Evolutionary conservation across 331 rosid species (phyloP), one percentile per base, ranked within the genome.

Genomic region (Erythrophleum ivorense): DNA sequence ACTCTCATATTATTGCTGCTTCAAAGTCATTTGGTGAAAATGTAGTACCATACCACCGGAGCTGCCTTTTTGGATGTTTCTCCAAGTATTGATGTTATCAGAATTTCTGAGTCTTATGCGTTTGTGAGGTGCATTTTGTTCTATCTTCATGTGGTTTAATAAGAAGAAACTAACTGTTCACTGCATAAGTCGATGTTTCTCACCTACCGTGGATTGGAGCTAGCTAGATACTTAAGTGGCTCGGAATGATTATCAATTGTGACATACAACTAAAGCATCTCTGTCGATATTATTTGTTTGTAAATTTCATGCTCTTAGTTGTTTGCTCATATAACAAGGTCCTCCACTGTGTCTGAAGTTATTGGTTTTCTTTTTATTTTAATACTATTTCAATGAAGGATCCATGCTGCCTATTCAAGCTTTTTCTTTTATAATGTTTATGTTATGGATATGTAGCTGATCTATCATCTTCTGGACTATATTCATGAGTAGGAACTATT

Each of bases 11-110:
- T 82, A 71, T 95, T 84, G 89, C 98, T 34, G 89, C 98, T 81
- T 91, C 97, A 18, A 87, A 86, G 76, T 93, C 98, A 6, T 95
- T 95, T 76, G 98, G 98, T 81, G 93, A 95, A 86, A 95, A 95
- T 83, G 80, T 95, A 63, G 83, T 93, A 80, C 29, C 29, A 24
- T 24, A 24, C 98, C 98, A 0, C 90, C 97, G 2, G 96, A 0
- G 99, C 99, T 58, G 97, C 97, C 6, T 94, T 95, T 54, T 91
- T 95, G 69, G 94, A 91, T 77, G 96, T 95, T 86, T 93, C 98
- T 83, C 98, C 98, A 0, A 83, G 93, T 71, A 90, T 98, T 2
- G 98, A 95, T 80, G 96, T 95, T 60, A 86, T 87, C 9, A 85
- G 75, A 54, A 95, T 95, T 71, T 91, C 91, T 19, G 93, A 91